Base-by-base conservation (phyloP, 2,329 filamentous ascomycete genomes). In the Cryphonectria nitschkei region DNA sequence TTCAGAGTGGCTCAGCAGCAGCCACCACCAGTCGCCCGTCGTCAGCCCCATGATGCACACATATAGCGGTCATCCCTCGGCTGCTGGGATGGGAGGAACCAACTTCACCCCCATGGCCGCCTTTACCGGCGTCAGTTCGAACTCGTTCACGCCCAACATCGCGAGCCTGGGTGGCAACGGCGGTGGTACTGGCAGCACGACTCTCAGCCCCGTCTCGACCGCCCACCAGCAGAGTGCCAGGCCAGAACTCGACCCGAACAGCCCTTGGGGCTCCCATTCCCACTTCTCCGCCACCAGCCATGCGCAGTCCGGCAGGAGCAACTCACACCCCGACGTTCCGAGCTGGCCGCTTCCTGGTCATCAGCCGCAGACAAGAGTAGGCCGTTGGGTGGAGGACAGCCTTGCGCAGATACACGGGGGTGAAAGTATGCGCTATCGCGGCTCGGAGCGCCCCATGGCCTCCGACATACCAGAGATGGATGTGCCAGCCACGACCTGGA, bases 401-500 rank as follows among this genome's bases (percentile, higher is more conserved):
- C 46, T 62, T 19, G 62, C 69, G 26, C 69, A 70, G 4, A 22
- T 68, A 52, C 66, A 71, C 22, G n/a, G 43, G 6, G n/a, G 16
- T 1, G 71, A 73, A 3, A 72, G 74, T 16, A 72, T 73, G 75
- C 78, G 78, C 65, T 82, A 81, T 70, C 80, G 79, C 9, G 82
- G 82, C 2, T 78, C 85, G 9, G 83, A 87, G 72, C 83, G 87
- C 65, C 76, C 89, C 26, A 76, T 89, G 29, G 83, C 84, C 0
- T 84, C 85, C 0, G 81, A 83, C 34, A 76, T 82, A 43, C 80
- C 84, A 0, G 82, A 84, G 52, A 79, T 82, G 75, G 82, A 82
- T 73, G 77, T 82, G 0, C 80, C 84, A 0, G 75, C 82, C 0
- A 79, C 76, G 3, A 83, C 82, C 0, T 93, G 90, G 91, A 92